These are phyloP conservation scores for Fibroporia radiculosa DNA, from an alignment of 768 basidiomycete species.

Conservation along the genomic window DNA sequence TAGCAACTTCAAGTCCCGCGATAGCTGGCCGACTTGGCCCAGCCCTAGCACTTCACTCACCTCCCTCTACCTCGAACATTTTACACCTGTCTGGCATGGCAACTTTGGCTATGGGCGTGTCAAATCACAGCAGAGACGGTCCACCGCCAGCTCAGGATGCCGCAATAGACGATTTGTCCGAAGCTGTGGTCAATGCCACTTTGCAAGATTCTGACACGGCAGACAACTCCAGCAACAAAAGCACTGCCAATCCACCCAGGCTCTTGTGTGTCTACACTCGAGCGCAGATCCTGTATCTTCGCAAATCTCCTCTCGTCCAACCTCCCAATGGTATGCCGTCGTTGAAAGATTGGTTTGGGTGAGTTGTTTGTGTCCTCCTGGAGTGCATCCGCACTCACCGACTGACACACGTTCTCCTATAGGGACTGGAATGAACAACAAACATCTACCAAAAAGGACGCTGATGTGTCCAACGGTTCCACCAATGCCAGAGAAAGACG, in stretches of 20 bases:
- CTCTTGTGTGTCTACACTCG: conserved; percentile 65
- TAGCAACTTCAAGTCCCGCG: conserved; percentile 2
- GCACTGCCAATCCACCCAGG: conserved; percentile 23
- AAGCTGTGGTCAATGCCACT: conserved; percentile 26
- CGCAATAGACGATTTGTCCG: conserved; percentile 22
- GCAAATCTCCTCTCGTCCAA: conserved; percentile 69
- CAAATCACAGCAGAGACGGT: background rate
- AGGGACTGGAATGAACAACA: conserved; percentile 55
- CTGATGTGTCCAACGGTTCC: conserved; percentile 44
- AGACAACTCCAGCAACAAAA: conserved; percentile 24
- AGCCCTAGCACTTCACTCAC: background rate
- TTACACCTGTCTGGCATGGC: conserved; percentile 6
- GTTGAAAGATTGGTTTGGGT: conserved; percentile 89
- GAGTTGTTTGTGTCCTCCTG: conserved; percentile 21
- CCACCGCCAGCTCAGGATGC: background rate
- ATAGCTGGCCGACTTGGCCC: background rate
- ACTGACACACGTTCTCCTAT: conserved; percentile 13
- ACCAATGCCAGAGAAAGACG: conserved; percentile 59
- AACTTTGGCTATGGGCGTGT: conserved; percentile 4
- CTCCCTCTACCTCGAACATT: background rate
- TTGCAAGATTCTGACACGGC: conserved; percentile 22
- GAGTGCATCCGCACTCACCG: background rate
- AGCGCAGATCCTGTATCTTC: conserved; percentile 56
- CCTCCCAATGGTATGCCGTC: conserved; percentile 71
- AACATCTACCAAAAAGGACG: conserved; percentile 54